phyloP scores from a whole-genome alignment of 331 rosid genomes.

The Malus hybrid region DNA sequence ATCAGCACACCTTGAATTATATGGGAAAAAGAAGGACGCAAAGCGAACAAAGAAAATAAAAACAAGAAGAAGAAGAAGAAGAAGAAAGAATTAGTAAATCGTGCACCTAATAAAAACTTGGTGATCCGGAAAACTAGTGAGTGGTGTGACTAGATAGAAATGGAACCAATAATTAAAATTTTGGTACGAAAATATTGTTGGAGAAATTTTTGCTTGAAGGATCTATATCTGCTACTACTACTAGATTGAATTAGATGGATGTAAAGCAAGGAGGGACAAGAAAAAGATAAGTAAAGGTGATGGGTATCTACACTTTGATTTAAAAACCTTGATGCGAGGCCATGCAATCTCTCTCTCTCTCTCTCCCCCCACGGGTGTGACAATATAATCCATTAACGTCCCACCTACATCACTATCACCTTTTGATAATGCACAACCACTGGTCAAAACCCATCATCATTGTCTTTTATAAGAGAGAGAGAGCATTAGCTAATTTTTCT shows the following conservation, averaged over 20 bases:
- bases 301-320: not conserved
- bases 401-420: slow-evolving; percentile 31
- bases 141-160: not conserved
- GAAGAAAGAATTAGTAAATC: not conserved
- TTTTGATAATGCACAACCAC: slow-evolving; percentile 40
- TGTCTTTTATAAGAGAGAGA: slow-evolving; percentile 1
- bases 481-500: not conserved
- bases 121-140: not conserved
- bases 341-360: not conserved
- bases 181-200: not conserved
- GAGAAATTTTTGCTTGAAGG: not conserved
- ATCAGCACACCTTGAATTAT: not conserved
- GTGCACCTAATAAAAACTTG: not conserved
- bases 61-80: not conserved
- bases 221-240: not conserved
- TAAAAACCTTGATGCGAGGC: slow-evolving; percentile 11
- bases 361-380: slow-evolving; percentile 50
- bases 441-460: slow-evolving; percentile 12
- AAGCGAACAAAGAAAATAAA: not conserved
- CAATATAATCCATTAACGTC: slow-evolving; percentile 21
- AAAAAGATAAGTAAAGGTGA: slow-evolving; percentile 7
- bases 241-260: not conserved
- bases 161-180: not conserved
- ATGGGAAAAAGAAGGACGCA: not conserved
- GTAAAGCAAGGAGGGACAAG: not conserved